phyloP scores from a whole-genome alignment of 345 rosid genomes.

The Crucihimalaya himalaica region DNA sequence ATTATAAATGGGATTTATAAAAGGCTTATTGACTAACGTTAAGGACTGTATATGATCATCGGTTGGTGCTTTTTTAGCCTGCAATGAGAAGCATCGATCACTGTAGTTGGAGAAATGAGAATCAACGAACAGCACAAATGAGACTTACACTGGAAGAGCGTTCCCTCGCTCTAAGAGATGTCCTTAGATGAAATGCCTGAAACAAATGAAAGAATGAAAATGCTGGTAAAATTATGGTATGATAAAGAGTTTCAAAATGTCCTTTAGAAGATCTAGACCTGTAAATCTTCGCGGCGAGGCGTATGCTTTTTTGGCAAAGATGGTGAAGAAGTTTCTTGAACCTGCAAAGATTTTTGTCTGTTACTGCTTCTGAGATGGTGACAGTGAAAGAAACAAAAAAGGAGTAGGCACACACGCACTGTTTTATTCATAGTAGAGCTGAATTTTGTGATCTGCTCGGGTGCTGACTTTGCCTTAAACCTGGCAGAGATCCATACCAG shows the following conservation, averaged over 20 bases:
- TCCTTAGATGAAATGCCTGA: conserved; percentile 28
- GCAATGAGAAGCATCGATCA: conserved; percentile 17
- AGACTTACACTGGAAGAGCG: conserved; percentile 34
- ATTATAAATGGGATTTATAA: background rate
- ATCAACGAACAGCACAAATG: background rate
- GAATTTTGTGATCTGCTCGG: conserved; percentile 14
- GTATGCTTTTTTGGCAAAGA: conserved; percentile 15
- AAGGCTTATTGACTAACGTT: conserved; percentile 29
- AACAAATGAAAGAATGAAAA: background rate
- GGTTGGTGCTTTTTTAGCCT: background rate
- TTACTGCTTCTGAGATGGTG: background rate
- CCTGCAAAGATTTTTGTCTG: conserved; percentile 16
- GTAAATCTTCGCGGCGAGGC: conserved; percentile 17
- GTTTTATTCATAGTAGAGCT: conserved; percentile 18
- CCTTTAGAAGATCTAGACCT: conserved; percentile 13
- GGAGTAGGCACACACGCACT: background rate
- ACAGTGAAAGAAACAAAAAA: background rate
- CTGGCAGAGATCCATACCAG: conserved; percentile 23
- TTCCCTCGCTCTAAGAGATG: conserved; percentile 23
- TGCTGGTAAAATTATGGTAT: background rate
- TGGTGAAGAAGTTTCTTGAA: conserved; percentile 32
- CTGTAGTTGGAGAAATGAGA: conserved; percentile 6
- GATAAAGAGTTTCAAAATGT: background rate
- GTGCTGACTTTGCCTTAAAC: conserved; percentile 39
- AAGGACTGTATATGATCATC: conserved; percentile 10